Conservation (phyloP, 768 basidiomycete genomes). For the Suillus bovinus region DNA sequence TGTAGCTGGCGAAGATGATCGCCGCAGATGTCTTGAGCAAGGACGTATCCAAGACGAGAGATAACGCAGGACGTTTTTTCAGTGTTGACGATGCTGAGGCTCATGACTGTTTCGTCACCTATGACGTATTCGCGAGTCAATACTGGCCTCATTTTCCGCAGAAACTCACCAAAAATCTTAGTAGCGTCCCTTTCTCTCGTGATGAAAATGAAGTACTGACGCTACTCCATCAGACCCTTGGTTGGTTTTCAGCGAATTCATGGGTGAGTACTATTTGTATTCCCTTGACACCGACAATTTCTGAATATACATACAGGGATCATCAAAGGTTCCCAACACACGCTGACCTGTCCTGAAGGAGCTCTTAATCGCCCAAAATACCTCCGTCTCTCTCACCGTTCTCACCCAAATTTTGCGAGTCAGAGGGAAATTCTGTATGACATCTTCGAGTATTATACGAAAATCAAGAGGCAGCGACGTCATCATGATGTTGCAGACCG, state of each 20-base stretch:
- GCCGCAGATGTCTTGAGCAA: slow-evolving; percentile 22
- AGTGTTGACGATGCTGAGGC: slow-evolving; percentile 15
- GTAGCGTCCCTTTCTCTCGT: slow-evolving; percentile 32
- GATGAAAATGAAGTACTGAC: background rate
- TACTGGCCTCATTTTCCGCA: slow-evolving; percentile 67
- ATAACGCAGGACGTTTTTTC: slow-evolving; percentile 18
- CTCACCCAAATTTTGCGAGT: slow-evolving; percentile 53
- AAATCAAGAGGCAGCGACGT: slow-evolving; percentile 39
- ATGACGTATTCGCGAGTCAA: slow-evolving; percentile 42
- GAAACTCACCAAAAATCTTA: slow-evolving; percentile 49
- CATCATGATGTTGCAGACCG: slow-evolving; percentile 64
- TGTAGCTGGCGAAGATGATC: slow-evolving; percentile 28
- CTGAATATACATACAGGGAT: slow-evolving; percentile 39
- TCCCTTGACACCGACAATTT: background rate
- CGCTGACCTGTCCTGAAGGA: slow-evolving; percentile 34
- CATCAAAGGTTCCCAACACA: slow-evolving; percentile 64
- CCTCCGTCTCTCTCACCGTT: slow-evolving; percentile 46
- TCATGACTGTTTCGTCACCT: slow-evolving; percentile 39
- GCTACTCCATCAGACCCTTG: slow-evolving; percentile 47
- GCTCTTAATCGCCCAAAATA: slow-evolving; percentile 49
- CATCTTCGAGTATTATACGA: slow-evolving; percentile 54
- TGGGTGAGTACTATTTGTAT: slow-evolving; percentile 43
- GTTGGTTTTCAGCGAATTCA: slow-evolving; percentile 63
- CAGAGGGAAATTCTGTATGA: slow-evolving; percentile 50
- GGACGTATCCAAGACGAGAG: background rate